Conservation (phyloP, 1,284 basidiomycete genomes). For the Ceratorhiza oryzae-sativae region DNA sequence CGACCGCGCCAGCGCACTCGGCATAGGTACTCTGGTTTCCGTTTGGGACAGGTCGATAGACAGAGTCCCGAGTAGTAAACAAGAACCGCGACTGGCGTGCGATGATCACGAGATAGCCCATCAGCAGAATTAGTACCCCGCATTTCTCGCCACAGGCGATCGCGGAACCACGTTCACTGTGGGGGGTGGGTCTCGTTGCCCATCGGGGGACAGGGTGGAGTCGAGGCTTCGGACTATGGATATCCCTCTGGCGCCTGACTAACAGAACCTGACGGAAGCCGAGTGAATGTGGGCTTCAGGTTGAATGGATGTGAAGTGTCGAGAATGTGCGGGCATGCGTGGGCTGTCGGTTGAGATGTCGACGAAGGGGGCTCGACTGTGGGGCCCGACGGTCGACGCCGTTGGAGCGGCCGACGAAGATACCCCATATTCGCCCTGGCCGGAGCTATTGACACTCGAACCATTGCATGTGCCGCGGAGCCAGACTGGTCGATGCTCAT, state of each 20-base stretch:
- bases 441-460: background rate
- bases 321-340: background rate
- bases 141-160: constrained; percentile 5
- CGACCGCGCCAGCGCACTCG: background rate
- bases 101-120: background rate
- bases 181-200: background rate
- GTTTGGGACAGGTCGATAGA: background rate
- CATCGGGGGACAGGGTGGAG: constrained; percentile 10
- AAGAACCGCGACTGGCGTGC: background rate
- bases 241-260: background rate
- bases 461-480: no score
- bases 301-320: background rate
- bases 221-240: background rate
- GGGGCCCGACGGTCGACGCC: constrained; percentile 1
- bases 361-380: background rate
- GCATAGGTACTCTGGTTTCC: background rate
- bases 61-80: constrained; percentile 14
- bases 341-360: constrained; percentile 5
- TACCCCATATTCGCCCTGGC: background rate
- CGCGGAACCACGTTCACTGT: background rate
- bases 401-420: background rate
- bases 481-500: background rate
- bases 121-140: background rate
- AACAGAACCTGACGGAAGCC: background rate
- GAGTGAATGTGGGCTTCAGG: background rate